A percentile compares a stretch with the other conserved stretches of the same genome.
Conservation (phyloP, 371 early-diverging fungal genomes). For the Syncephalis fuscata region DNA sequence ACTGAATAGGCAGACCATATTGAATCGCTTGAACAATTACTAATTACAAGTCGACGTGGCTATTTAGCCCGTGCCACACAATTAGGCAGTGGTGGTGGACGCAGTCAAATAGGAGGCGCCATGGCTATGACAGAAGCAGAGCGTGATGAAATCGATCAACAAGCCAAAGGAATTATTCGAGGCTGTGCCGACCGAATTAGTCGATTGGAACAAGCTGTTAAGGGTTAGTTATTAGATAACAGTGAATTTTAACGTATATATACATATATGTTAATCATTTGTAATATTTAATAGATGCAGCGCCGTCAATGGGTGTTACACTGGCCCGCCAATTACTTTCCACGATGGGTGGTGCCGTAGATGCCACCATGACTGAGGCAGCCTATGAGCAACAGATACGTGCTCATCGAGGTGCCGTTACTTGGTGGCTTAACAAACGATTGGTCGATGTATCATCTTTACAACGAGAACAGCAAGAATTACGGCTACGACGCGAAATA, state of each 20-base stretch:
- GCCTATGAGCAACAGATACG: constrained; percentile 16
- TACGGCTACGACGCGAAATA: constrained; percentile 22
- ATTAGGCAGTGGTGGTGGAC: no score
- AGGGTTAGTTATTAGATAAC: constrained; percentile 3
- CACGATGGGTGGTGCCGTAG: constrained; percentile 9
- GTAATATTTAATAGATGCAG: neutral
- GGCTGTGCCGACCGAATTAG: constrained; percentile 30
- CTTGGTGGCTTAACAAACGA: constrained; percentile 30
- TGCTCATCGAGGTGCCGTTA: constrained; percentile 27
- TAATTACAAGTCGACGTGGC: neutral
- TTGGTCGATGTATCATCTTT: constrained; percentile 26
- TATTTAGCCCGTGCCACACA: neutral
- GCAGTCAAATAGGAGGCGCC: no score
- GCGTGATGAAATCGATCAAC: constrained; percentile 38
- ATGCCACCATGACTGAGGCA: constrained; percentile 1
- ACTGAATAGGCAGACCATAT: neutral
- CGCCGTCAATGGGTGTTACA: neutral
- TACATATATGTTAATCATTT: neutral
- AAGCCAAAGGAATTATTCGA: constrained; percentile 30
- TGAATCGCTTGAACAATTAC: neutral
- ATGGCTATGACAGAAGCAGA: constrained; percentile 2
- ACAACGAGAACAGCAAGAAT: constrained; percentile 33
- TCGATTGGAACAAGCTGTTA: constrained; percentile 24
- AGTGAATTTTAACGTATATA: no score
- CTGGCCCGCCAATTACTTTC: constrained; percentile 1